Evolutionary conservation across 768 basidiomycete species (phyloP), one percentile per base, ranked within the genome.

Genomic region (Auriscalpium microsporum): DNA sequence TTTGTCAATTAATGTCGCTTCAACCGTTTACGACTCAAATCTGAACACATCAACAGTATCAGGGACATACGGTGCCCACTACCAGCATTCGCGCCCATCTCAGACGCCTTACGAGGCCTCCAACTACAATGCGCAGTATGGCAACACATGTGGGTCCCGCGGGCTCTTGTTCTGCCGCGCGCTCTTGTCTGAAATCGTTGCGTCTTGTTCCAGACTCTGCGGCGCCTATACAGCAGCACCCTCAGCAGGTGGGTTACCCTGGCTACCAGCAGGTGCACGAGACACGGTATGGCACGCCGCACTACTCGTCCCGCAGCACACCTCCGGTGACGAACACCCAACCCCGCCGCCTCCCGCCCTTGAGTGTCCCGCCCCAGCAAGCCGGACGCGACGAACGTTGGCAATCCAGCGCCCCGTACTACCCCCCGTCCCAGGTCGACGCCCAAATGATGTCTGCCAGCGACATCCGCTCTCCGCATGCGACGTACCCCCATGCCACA

Each of bases 11-110:
- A 45, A 61, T 53, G 44, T 52, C 37, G 14, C 48, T 59, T 38
- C 52, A 52, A 54, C 52, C 48, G n/a, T 45, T 52, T 21, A 23
- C 52, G 50, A 52, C 60, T 59, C 58, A 61, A 54, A n/a, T 34
- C 23, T 42, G 35, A 37, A 38, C n/a, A 36, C 44, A 59, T 33
- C 7, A 33, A 42, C 48, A 59, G 60, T 52, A 45, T 28, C 55
- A 40, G 48, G n/a, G 47, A 56, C 45, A 50, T 54, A 54, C 47
- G 6, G 53, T 33, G 46, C 16, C 19, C 44, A 47, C 23, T 58
- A 58, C 21, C 5, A 35, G 13, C 60, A 61, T 37, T 50, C 57
- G 17, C 55, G 58, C 46, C 36, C 58, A 35, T 53, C 45, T 23
- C 58, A 47, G 13, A 45, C 46, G 35, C 21, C 60, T 51, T 53